Evolutionary conservation across 208 protist genomes (phyloP), one percentile per base, ranked within the genome.

Genomic region (Leishmania arabica): DNA sequence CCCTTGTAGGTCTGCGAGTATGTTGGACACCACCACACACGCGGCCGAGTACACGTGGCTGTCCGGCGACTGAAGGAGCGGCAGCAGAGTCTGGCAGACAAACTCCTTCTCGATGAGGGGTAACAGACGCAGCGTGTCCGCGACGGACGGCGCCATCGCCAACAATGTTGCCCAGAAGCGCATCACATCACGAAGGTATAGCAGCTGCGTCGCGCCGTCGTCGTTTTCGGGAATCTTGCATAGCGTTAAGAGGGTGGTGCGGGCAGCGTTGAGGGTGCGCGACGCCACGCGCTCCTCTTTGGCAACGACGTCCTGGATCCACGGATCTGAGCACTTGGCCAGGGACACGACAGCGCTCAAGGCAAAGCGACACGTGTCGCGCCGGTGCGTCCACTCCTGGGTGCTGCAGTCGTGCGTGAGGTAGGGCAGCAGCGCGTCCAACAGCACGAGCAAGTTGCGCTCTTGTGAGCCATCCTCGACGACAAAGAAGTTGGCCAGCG

Each of bases 211-310:
- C 34, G 53, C 58, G 82, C 87, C 85, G 70, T 96, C 90, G 58
- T 92, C 87, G 79, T 94, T 94, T 71, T 90, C 83, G 31, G 93
- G 93, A 4, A 96, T 86, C 82, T 94, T 96, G 87, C 93, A 95
- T 54, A 96, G 81, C 51, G 93, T 96, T 51, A 95, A 77, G 31
- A 96, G 81, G 8, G 89, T 91, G 31, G 86, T 87, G 70, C 90
- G 81, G 19, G 86, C 85, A 13, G 77, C 88, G 70, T 74, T 77
- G 45, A 95, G 83, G 47, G 91, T 91, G 69, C 77, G 65, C 4
- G 71, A 64, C 11, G 73, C 80, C 5, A 95, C 75, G 0, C 58
- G 72, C 11, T 17, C 64, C 80, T 92, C 79, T 53, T 83, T 82
- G 27, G 80, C 87, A 19, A 96, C 86, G 40, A 92, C 70, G 49